Evolutionary conservation across 2,329 filamentous ascomycete species (phyloP).

Genomic region (Hypoxylon sp.): DNA sequence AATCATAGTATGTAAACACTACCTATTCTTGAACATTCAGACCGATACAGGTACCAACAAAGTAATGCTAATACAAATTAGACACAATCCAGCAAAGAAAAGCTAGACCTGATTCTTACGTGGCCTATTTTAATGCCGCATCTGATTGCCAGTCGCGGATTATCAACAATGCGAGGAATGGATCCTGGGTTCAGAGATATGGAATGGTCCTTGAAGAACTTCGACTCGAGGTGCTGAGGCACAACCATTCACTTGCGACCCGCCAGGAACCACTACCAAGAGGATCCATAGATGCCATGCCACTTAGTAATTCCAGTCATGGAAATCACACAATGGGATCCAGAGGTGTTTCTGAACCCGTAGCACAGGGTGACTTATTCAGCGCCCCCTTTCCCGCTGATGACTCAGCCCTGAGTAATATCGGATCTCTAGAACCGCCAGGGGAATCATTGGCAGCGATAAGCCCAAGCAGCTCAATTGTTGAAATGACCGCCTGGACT

Average conservation of each 20-base stretch:
- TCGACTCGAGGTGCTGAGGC: conserved; percentile 19
- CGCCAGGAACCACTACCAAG: background rate
- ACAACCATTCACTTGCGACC: conserved; percentile 2
- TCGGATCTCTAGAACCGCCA: conserved; percentile 8
- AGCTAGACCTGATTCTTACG: conserved; percentile 50
- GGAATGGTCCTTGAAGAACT: conserved; percentile 56
- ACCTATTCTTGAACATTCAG: background rate
- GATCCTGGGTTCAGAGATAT: conserved; percentile 60
- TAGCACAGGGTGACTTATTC: background rate
- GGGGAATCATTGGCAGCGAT: conserved; percentile 8
- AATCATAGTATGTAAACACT: conserved; percentile 8
- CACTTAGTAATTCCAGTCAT: background rate
- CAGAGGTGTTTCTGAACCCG: background rate
- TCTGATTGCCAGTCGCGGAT: conserved; percentile 60
- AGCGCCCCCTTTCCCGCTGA: background rate
- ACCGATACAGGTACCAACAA: background rate
- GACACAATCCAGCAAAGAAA: conserved; percentile 58
- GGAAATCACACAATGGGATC: background rate
- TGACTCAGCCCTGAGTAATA: background rate
- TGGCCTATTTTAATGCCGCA: conserved; percentile 56
- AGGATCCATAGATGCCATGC: background rate
- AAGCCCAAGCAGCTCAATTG: conserved; percentile 20
- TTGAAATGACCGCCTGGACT: conserved; percentile 25
- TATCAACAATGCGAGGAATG: conserved; percentile 55
- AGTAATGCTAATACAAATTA: background rate